phyloP scores from a whole-genome alignment of 805 yeast species.

The Zygosaccharomyces bisporus region DNA sequence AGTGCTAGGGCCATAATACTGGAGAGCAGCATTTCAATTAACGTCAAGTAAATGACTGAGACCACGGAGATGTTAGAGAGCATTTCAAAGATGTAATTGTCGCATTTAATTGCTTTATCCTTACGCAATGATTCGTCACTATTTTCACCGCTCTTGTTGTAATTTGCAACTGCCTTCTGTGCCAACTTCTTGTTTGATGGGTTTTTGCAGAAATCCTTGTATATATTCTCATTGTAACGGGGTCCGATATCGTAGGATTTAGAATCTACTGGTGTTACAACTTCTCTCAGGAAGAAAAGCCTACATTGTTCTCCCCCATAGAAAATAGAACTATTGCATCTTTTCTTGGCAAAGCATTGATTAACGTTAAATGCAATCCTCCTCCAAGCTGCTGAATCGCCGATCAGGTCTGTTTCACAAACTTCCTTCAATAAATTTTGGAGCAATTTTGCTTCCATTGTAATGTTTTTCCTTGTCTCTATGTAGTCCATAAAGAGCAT shows the following conservation, averaged over 20 bases:
- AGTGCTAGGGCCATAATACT: not conserved
- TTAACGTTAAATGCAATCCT: not conserved
- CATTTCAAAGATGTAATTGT: not conserved
- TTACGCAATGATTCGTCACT: not conserved
- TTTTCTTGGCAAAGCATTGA: not conserved
- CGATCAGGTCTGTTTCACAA: not conserved
- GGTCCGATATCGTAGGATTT: not conserved
- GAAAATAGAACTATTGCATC: not conserved
- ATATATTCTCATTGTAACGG: not conserved
- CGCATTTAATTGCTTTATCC: not conserved
- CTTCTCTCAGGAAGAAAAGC: not conserved
- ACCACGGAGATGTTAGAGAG: not conserved
- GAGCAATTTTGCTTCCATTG: not conserved
- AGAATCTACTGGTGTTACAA: not conserved
- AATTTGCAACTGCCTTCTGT: not conserved
- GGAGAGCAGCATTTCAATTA: not conserved
- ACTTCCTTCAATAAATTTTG: slow-evolving; percentile 4
- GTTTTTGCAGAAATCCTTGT: not conserved
- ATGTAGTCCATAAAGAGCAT: not conserved
- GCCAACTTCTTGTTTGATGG: not conserved
- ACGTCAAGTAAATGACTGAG: not conserved
- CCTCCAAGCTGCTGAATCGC: not conserved
- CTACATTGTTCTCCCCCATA: not conserved
- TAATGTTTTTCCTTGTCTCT: not conserved
- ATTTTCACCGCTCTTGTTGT: slow-evolving; percentile 1